Percentiles rank a stretch among this genome's conserved stretches.
Conservation (phyloP, 768 basidiomycete genomes). For the Dacryopinax spathularia region DNA sequence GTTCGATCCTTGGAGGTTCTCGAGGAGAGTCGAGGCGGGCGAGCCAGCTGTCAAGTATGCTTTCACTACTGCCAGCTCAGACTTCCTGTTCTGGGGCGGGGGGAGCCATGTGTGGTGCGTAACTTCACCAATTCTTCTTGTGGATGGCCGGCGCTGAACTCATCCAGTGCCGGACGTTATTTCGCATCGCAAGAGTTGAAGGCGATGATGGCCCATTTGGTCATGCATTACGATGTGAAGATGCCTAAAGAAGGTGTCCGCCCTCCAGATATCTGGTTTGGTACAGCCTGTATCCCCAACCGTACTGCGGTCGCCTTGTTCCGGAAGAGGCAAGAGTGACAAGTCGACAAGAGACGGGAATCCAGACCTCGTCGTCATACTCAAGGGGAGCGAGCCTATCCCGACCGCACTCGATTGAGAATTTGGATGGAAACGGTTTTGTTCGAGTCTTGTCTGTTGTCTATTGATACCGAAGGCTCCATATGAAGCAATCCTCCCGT, state of each 20-base stretch:
- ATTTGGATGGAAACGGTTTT: no score
- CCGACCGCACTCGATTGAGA: no score
- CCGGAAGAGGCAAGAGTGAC: no score
- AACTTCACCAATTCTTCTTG: no score
- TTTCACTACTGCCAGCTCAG: neutral
- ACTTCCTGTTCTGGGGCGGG: neutral
- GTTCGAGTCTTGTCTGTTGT: no score
- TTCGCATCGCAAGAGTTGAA: conserved; percentile 36
- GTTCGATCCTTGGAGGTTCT: conserved; percentile 13
- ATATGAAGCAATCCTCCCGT: no score
- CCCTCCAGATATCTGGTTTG: conserved; percentile 25
- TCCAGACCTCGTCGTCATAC: no score
- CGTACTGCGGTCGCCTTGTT: conserved; percentile 14
- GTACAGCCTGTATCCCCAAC: conserved; percentile 20
- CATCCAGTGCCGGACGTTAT: conserved; percentile 34
- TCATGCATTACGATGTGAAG: conserved; percentile 30
- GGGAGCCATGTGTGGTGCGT: neutral
- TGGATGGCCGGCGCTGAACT: no score
- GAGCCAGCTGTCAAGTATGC: neutral
- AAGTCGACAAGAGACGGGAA: no score
- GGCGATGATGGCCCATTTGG: conserved; percentile 30
- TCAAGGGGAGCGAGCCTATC: no score
- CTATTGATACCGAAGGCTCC: no score
- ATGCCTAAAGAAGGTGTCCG: conserved; percentile 15
- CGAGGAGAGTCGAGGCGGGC: neutral